phyloP scores from a whole-genome alignment of 2,329 filamentous ascomycete genomes.

The Lanzia echinophila region DNA sequence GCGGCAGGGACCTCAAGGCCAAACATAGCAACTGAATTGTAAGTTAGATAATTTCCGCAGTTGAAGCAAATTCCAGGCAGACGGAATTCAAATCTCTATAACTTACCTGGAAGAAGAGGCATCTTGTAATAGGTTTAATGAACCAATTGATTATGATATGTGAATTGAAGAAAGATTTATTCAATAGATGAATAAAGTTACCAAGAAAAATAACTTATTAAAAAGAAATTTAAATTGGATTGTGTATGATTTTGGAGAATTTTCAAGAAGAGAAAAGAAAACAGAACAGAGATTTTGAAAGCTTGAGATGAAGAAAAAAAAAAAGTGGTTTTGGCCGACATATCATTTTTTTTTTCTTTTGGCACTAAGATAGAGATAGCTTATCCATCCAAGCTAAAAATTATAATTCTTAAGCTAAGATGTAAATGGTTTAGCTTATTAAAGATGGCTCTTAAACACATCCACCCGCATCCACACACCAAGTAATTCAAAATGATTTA shows the following conservation, averaged over 20 bases:
- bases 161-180: not conserved
- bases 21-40: constrained; percentile 65
- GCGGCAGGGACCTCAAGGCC: constrained; percentile 85
- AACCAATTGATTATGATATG: constrained; percentile 7
- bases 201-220: not conserved
- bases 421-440: not conserved
- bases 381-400: constrained; percentile 14
- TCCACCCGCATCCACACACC: not conserved
- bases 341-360: constrained; percentile 22
- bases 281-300: not conserved
- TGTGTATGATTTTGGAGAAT: not conserved
- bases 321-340: constrained; percentile 13
- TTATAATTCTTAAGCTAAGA: not conserved
- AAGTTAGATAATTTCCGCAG: constrained; percentile 31
- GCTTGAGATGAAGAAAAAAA: constrained; percentile 1
- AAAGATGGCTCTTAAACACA: not conserved
- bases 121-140: constrained; percentile 34
- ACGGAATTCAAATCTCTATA: not conserved
- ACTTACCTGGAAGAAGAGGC: constrained; percentile 44
- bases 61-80: not conserved
- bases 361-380: constrained; percentile 24
- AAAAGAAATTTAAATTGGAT: not conserved
- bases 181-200: not conserved
- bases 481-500: too few species aligned
- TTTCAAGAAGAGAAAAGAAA: not conserved